Evolutionary conservation across 257 asterid species (phyloP).

Genomic region (Forsythia suspensa): DNA sequence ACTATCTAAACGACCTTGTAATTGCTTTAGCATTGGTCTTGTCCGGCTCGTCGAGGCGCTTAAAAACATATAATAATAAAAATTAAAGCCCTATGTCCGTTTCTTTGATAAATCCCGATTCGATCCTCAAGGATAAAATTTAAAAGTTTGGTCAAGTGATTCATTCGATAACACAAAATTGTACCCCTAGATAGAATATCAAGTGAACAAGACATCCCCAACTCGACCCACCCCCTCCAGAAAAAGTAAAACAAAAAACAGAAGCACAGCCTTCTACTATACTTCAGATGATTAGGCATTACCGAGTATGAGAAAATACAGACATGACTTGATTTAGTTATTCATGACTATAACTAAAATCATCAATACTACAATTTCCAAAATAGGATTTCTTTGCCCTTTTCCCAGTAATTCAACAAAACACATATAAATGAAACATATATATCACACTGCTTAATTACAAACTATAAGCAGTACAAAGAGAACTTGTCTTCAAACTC

Average conservation of each 20-base stretch:
- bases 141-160: too few relatives aligned
- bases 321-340: neutral
- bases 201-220: neutral
- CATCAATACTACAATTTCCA: neutral
- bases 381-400: neutral
- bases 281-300: neutral
- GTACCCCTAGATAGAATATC: too few relatives aligned
- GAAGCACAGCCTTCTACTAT: too few relatives aligned
- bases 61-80: too few relatives aligned
- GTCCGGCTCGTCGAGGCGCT: too few relatives aligned
- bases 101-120: too few relatives aligned
- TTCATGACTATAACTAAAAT: neutral
- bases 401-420: neutral
- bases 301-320: neutral
- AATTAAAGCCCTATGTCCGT: too few relatives aligned
- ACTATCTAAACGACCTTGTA: too few relatives aligned
- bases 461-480: neutral
- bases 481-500: neutral
- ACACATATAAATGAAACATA: neutral
- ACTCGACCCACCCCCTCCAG: neutral
- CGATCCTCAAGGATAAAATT: too few relatives aligned
- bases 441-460: neutral
- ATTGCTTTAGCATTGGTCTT: too few relatives aligned
- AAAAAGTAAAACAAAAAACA: too few relatives aligned
- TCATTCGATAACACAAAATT: too few relatives aligned